These are phyloP conservation scores for Durio zibethinus DNA, from an alignment of 345 rosid species.

Conservation along the genomic window DNA sequence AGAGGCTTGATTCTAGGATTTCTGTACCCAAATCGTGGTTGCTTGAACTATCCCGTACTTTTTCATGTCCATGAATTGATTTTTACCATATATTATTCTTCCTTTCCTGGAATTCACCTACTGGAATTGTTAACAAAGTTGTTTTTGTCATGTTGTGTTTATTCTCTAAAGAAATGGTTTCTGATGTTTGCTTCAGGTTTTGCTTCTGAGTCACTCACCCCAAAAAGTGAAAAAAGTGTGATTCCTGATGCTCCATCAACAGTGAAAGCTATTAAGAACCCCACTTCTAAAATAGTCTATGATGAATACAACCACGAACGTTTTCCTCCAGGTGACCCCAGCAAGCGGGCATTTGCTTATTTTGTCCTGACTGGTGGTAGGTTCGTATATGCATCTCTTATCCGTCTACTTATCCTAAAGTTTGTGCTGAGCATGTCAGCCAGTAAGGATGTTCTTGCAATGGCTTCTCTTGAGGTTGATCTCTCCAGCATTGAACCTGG, in stretches of 20 bases:
- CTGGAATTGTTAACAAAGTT: background rate
- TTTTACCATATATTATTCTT: background rate
- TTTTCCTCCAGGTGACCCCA: slow-evolving; percentile 88
- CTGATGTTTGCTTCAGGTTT: slow-evolving; percentile 38
- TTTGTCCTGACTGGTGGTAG: slow-evolving; percentile 89
- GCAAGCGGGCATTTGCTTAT: slow-evolving; percentile 96
- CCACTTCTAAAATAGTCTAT: slow-evolving; percentile 76
- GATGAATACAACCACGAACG: slow-evolving; percentile 85
- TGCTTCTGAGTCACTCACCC: slow-evolving; percentile 48
- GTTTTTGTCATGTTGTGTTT: background rate
- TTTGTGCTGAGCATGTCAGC: slow-evolving; percentile 92
- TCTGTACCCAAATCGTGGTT: background rate
- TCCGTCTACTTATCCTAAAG: slow-evolving; percentile 83
- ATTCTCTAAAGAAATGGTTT: background rate
- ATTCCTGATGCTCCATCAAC: slow-evolving; percentile 48
- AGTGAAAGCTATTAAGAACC: slow-evolving; percentile 71
- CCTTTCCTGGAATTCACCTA: background rate
- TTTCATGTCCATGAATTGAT: background rate
- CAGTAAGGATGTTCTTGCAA: slow-evolving; percentile 90
- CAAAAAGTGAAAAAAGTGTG: slow-evolving; percentile 41
- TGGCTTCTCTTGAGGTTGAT: slow-evolving; percentile 94
- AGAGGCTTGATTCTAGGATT: background rate
- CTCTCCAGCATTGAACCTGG: slow-evolving; percentile 86
- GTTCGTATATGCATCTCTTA: slow-evolving; percentile 75
- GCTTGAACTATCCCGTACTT: background rate